Evolutionary conservation across 2,329 filamentous ascomycete genomes (phyloP), one percentile per base, ranked within the genome.

Genomic region (Aspergillus caelatus): DNA sequence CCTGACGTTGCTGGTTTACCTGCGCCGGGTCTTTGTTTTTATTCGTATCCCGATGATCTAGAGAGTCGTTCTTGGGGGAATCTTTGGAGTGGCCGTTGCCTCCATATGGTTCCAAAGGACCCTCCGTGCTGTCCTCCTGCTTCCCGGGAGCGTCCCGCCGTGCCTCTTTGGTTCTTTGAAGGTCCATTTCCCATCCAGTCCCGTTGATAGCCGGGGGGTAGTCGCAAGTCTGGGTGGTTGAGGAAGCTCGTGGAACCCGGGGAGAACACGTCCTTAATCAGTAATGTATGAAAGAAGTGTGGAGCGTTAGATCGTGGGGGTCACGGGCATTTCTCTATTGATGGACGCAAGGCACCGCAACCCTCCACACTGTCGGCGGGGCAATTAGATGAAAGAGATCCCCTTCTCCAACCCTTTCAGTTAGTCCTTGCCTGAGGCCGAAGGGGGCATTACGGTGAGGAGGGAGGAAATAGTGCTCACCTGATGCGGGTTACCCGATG

Each of bases 91-190:
- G 75, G 53, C 70, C 66, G 57, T 68, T 69, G 45, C 70, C 71
- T 50, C 72, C 74, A 65, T 76, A 78, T 12, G 74, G 70, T 58
- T 78, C 73, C 57, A 78, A 65, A 30, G 75, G 68, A 63, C 74
- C 74, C 46, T 79, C 78, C 10, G 74, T 65, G 43, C 71, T 67
- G 59, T 79, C 78, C 57, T 79, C 77, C 62, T 78, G 74, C 41
- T 75, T 74, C 39, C 69, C 67, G 60, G 70, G 71, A 60, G 72
- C 65, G 62, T 73, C 68, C 58, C 71, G 68, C 57, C 72, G 74
- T 59, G 78, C 73, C 68, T 79, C 76, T 67, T 79, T 79, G 34
- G 78, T 75, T 58, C 76, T 77, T 65, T 78, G 78, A 61, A 79
- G 74, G 69, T 79, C 76, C 78, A 80, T 80, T 58, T 66, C 28